Conservation (phyloP, 345 rosid genomes). For the Citrus hindsii region DNA sequence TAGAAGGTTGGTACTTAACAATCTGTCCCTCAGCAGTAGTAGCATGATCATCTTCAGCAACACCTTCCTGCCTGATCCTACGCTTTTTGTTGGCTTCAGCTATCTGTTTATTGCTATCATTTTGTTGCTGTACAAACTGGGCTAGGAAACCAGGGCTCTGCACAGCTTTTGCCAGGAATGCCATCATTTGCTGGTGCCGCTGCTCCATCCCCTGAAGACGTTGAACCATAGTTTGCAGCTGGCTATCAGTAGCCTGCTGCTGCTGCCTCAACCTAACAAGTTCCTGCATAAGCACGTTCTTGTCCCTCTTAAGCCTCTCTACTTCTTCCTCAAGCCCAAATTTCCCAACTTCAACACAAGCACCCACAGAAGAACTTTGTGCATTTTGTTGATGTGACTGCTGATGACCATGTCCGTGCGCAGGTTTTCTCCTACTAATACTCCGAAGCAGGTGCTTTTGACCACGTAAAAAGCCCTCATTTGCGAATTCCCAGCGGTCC, state of each 20-base stretch:
- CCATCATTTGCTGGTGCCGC: conserved; percentile 97
- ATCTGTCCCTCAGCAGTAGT: conserved; percentile 78
- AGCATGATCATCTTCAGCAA: conserved; percentile 42
- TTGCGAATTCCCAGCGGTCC: conserved; percentile 96
- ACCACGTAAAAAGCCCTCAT: conserved; percentile 91
- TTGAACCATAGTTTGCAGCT: conserved; percentile 84
- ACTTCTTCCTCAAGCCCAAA: conserved; percentile 98
- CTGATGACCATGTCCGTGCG: conserved; percentile 60
- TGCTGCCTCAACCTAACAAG: conserved; percentile 92
- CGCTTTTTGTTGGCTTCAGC: conserved; percentile 81
- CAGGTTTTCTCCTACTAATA: conserved; percentile 86
- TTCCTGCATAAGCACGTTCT: conserved; percentile 98
- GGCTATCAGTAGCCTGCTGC: conserved; percentile 87
- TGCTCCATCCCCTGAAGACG: conserved; percentile 98
- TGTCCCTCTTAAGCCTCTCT: conserved; percentile 96
- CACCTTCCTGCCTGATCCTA: conserved; percentile 74
- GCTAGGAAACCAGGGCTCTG: conserved; percentile 92
- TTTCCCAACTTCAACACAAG: conserved; percentile 98
- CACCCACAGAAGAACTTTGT: conserved; percentile 69
- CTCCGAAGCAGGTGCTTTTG: conserved; percentile 78
- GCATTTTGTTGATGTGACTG: conserved; percentile 63
- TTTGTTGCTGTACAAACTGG: conserved; percentile 96
- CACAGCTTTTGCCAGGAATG: conserved; percentile 92
- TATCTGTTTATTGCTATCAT: conserved; percentile 71
- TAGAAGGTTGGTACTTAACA: conserved; percentile 76